Conservation (phyloP, 106 monocot genomes). For the Chionographis japonica region DNA sequence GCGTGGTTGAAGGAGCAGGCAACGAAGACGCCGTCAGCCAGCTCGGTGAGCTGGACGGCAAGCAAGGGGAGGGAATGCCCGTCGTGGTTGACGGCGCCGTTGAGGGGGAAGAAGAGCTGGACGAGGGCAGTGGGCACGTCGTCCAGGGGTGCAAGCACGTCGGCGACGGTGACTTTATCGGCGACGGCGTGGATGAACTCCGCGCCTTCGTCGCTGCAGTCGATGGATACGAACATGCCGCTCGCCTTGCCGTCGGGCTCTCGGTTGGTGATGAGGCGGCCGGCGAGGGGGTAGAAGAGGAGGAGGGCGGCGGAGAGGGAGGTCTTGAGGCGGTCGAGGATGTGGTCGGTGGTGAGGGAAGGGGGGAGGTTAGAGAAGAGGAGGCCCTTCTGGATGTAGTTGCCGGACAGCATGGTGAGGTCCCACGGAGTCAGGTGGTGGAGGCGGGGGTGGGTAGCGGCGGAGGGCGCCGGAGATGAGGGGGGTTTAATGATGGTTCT, state of each 20-base stretch:
- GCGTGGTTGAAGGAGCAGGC: slow-evolving; percentile 65
- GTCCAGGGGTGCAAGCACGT: slow-evolving; percentile 19
- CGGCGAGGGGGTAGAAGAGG: slow-evolving; percentile 74
- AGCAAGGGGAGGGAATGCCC: slow-evolving; percentile 49
- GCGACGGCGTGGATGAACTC: slow-evolving; percentile 55
- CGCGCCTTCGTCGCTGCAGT: slow-evolving; percentile 54
- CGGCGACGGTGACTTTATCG: slow-evolving; percentile 20
- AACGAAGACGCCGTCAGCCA: slow-evolving; percentile 61
- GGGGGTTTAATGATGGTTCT: slow-evolving; percentile 13
- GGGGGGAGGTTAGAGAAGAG: slow-evolving; percentile 39
- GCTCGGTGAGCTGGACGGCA: slow-evolving; percentile 62
- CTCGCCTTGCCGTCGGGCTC: slow-evolving; percentile 3
- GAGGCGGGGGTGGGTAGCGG: too few relatives aligned
- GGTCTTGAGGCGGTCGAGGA: slow-evolving; percentile 35
- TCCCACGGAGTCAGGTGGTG: slow-evolving; percentile 51
- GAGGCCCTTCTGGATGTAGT: slow-evolving; percentile 77
- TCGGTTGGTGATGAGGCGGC: slow-evolving; percentile 38
- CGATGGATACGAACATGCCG: slow-evolving; percentile 21
- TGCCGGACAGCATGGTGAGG: slow-evolving; percentile 25
- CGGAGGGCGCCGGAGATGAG: neutral
- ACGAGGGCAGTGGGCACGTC: slow-evolving; percentile 39
- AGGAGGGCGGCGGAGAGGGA: slow-evolving; percentile 49
- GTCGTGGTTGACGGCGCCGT: slow-evolving; percentile 47
- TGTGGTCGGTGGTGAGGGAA: neutral
- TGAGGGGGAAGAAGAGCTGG: slow-evolving; percentile 40